phyloP scores from a whole-genome alignment of 2,329 filamentous ascomycete genomes.

The Juglanconis juglandina region DNA sequence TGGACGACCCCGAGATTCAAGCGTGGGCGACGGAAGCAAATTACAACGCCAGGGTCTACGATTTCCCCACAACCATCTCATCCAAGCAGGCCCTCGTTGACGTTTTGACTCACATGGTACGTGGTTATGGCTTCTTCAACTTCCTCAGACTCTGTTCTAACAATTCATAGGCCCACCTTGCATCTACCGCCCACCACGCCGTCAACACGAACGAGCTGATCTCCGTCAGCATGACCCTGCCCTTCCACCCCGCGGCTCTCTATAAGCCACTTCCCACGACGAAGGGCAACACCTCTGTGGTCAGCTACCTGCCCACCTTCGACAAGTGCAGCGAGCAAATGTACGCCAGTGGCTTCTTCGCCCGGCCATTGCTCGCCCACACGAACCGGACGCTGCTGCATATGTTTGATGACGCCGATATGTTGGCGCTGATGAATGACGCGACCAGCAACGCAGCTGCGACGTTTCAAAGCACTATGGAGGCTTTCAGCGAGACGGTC shows the following conservation, averaged over 20 bases:
- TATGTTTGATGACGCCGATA: constrained; percentile 36
- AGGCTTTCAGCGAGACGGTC: constrained; percentile 34
- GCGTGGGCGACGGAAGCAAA: constrained; percentile 42
- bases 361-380: constrained; percentile 35
- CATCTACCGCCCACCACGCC: constrained; percentile 36
- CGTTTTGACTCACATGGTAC: constrained; percentile 36
- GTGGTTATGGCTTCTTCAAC: neutral
- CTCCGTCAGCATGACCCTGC: constrained; percentile 33
- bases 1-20: constrained; percentile 38
- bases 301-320: constrained; percentile 33
- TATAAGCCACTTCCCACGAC: constrained; percentile 34
- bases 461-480: constrained; percentile 35
- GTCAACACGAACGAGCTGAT: constrained; percentile 41
- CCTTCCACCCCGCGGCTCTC: constrained; percentile 40
- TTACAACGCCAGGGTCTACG: constrained; percentile 32
- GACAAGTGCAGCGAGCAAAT: constrained; percentile 34
- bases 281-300: constrained; percentile 34
- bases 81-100: constrained; percentile 32
- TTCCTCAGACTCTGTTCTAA: neutral
- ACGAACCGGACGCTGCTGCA: constrained; percentile 36
- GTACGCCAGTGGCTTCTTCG: constrained; percentile 35
- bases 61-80: constrained; percentile 35
- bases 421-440: constrained; percentile 32
- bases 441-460: constrained; percentile 30
- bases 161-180: constrained; percentile 30